Percentiles rank a stretch among this genome's conserved stretches.
These are phyloP conservation scores for Sungouiozyma intestinalis DNA, from an alignment of 805 yeast genomes.

Conservation along the genomic window DNA sequence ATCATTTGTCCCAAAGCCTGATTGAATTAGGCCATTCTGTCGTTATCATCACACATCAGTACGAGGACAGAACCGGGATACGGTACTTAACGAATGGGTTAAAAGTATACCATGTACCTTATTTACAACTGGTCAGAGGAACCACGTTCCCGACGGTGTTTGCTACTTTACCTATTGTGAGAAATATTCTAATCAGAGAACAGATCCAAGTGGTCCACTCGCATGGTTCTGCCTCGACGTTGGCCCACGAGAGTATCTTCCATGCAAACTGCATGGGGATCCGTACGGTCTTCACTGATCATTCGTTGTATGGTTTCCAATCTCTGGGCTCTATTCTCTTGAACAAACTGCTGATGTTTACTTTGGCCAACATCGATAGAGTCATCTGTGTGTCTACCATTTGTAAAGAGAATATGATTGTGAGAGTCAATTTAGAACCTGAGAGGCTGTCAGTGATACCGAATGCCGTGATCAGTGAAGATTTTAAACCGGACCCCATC, in stretches of 20 bases:
- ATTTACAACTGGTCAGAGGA: slow-evolving; percentile 67
- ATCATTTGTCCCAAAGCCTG: slow-evolving; percentile 77
- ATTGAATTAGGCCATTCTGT: slow-evolving; percentile 79
- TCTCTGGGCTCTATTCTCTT: slow-evolving; percentile 75
- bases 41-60: slow-evolving; percentile 78
- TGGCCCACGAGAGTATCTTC: slow-evolving; percentile 85
- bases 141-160: slow-evolving; percentile 85
- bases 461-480: slow-evolving; percentile 82
- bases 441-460: slow-evolving; percentile 80
- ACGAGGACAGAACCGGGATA: slow-evolving; percentile 73
- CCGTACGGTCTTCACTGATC: slow-evolving; percentile 88
- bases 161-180: slow-evolving; percentile 70
- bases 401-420: slow-evolving; percentile 89
- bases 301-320: slow-evolving; percentile 89
- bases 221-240: slow-evolving; percentile 79
- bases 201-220: slow-evolving; percentile 85
- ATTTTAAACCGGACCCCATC: slow-evolving; percentile 48
- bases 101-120: slow-evolving; percentile 87
- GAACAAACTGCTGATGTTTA: slow-evolving; percentile 75
- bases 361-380: slow-evolving; percentile 78
- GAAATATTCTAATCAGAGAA: slow-evolving; percentile 82
- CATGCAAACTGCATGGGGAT: slow-evolving; percentile 92
- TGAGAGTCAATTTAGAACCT: slow-evolving; percentile 78
- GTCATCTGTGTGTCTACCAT: slow-evolving; percentile 96
- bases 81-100: slow-evolving; percentile 80